Evolutionary conservation across 1,284 basidiomycete species (phyloP), one percentile per base, ranked within the genome.

Genomic region (Chondrostereum purpureum): DNA sequence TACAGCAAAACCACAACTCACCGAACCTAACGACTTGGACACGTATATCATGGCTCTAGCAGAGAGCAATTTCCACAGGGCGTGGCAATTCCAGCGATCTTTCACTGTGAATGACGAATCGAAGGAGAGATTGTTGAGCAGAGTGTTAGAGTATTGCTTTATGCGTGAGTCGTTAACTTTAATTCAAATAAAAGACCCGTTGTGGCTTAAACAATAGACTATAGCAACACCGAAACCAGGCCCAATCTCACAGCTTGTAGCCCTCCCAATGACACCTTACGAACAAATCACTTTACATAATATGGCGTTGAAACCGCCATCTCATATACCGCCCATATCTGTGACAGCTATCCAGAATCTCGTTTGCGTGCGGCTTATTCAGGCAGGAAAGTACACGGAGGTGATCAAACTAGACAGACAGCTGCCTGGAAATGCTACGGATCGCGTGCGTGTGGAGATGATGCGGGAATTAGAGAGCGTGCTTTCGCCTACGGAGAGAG

Each of bases 331-430:
- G 0, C 49, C 68, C 0, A 50, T 66, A 0, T 77, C 79, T 1
- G 63, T 83, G 16, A 71, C 78, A 2, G 67, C 80, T 10, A 63
- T 92, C 0, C 88, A 91, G 59, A 86, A 92, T 55, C 73, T 92
- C n/a, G 73, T 90, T 22, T 88, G 83, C 46, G 77, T 88, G 6
- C 80, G 89, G 10, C 73, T 91, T 3, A 77, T 92, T 22, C 85
- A 90, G 56, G 73, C 72, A 4, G 89, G 88, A 3, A 75, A 79
- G 49, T 83, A 86, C 56, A 69, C 76, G 0, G 78, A 81, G 22
- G 86, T 86, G 1, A 75, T 92, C 51, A 83, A 83, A 59, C 71
- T 88, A 23, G 89, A 92, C 64, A 75, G 77, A 46, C 40, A 2
- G 38, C 22, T 27, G 42, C 33, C 17, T 24, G 42, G 43, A n/a